Base-by-base conservation (phyloP, 768 basidiomycete species). In the Gloeopeniophorella convolvens region DNA sequence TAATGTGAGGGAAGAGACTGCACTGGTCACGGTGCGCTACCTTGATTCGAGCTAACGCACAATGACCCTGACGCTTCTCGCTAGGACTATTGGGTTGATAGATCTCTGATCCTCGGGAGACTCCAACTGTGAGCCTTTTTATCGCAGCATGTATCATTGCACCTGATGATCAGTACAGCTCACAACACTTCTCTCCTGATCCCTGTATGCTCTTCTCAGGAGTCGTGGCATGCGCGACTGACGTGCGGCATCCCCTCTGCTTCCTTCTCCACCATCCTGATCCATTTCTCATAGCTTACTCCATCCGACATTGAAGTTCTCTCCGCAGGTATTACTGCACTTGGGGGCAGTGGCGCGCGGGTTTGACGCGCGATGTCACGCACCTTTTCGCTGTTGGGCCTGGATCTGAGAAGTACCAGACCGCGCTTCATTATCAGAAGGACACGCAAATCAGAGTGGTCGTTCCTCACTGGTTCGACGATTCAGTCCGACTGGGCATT, bases 381-480 rank as follows among this genome's bases (percentile, higher is more conserved):
- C 93, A 95, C 63, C 75, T 95, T 42, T 86, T 94, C 58, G 79
- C 80, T 26, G 66, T 83, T 28, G 66, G 70, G 45, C 42, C 62
- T 0, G 70, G 70, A 2, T 79, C 79, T 4, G 56, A 51, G 45
- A 66, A 74, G 62, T 76, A 74, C 59, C 62, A 68, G 27, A 72
- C 69, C 3, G 73, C 75, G 26, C 68, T 84, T 56, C 78, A 83
- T 55, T 82, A 76, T 64, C 74, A 79, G 43, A 65, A 75, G 3
- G 68, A 75, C 41, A 82, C 80, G 0, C 66, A 71, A 8, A 76
- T 93, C 59, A 78, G 74, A 42, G 70, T 91, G 9, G 61, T 96
- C n/a, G 74, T 91, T 0, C 93, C 92, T 0, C 89, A 93, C 55
- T 96, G 93, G 92, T 93, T 93, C 52, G 88, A 93, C 58, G 89